A percentile compares a stretch with the other conserved stretches of the same genome.
phyloP scores from a whole-genome alignment of 2,329 filamentous ascomycete species.

The Diaporthe destruens region DNA sequence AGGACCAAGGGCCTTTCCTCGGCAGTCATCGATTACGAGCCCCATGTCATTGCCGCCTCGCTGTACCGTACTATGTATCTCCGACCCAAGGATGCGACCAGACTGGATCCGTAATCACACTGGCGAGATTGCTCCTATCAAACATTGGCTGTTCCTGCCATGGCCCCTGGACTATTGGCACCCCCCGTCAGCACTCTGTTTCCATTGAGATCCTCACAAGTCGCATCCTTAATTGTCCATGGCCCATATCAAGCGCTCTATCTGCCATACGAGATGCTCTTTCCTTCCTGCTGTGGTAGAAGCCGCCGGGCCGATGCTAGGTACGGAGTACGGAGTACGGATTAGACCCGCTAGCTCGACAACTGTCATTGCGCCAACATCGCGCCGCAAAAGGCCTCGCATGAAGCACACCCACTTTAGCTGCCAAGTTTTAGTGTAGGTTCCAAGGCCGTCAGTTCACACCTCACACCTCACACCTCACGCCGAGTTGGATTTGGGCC shows the following conservation, averaged over 20 bases:
- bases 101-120: slow-evolving; percentile 39
- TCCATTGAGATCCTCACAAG: slow-evolving; percentile 18
- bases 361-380: slow-evolving; percentile 1
- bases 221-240: not conserved
- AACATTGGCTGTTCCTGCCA: slow-evolving; percentile 29
- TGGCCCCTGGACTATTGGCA: slow-evolving; percentile 31
- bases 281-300: not conserved
- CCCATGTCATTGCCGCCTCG: slow-evolving; percentile 18
- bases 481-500: slow-evolving; percentile 17
- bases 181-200: slow-evolving; percentile 16
- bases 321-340: too few relatives aligned
- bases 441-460: slow-evolving; percentile 19
- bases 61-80: too few relatives aligned
- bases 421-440: slow-evolving; percentile 33
- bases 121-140: slow-evolving; percentile 41
- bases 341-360: slow-evolving; percentile 10
- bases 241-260: not conserved
- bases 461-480: slow-evolving; percentile 18
- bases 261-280: not conserved
- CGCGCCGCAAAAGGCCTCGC: slow-evolving; percentile 17
- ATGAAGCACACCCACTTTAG: slow-evolving; percentile 29
- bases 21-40: slow-evolving; percentile 38
- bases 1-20: not conserved
- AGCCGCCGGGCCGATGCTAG: not conserved
- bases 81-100: slow-evolving; percentile 23